These are phyloP conservation scores for Bipolaris bicolor DNA, from an alignment of 2,329 filamentous ascomycete genomes.

Conservation along the genomic window DNA sequence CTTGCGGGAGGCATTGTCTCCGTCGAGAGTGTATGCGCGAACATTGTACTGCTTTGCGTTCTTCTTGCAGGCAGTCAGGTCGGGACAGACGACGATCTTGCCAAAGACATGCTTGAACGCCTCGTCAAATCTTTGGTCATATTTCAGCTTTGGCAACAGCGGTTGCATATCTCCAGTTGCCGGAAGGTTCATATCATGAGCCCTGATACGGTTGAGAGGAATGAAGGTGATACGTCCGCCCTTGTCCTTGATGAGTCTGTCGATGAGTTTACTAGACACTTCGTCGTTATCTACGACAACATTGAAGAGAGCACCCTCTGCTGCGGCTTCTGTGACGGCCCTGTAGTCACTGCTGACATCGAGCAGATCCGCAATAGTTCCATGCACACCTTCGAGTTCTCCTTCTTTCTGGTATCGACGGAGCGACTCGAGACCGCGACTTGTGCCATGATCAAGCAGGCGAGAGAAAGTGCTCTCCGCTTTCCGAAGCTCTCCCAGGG, in stretches of 20 bases:
- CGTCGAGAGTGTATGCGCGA: slow-evolving; percentile 91
- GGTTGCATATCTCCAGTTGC: slow-evolving; percentile 86
- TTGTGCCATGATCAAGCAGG: slow-evolving; percentile 88
- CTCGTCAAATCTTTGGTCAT: slow-evolving; percentile 75
- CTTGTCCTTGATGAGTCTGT: slow-evolving; percentile 77
- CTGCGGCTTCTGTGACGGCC: slow-evolving; percentile 89
- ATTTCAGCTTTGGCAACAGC: slow-evolving; percentile 83
- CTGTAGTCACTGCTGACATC: slow-evolving; percentile 84
- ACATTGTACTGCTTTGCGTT: slow-evolving; percentile 92
- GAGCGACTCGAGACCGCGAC: slow-evolving; percentile 84
- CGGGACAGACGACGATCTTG: slow-evolving; percentile 92
- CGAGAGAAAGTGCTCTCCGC: slow-evolving; percentile 79
- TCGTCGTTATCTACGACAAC: slow-evolving; percentile 93
- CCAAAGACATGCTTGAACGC: slow-evolving; percentile 96
- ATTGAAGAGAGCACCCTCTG: slow-evolving; percentile 90
- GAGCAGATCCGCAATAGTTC: slow-evolving; percentile 91
- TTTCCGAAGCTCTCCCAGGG: slow-evolving; percentile 75
- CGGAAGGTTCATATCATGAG: slow-evolving; percentile 75
- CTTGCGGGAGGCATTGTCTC: slow-evolving; percentile 92
- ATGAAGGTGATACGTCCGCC: slow-evolving; percentile 93
- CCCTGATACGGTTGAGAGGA: slow-evolving; percentile 81
- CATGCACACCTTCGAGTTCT: slow-evolving; percentile 85
- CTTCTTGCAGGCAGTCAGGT: slow-evolving; percentile 82
- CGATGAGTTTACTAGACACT: slow-evolving; percentile 81
- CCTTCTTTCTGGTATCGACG: slow-evolving; percentile 80